Base-by-base conservation (phyloP, 768 basidiomycete species). In the Mycena leptocephala region DNA sequence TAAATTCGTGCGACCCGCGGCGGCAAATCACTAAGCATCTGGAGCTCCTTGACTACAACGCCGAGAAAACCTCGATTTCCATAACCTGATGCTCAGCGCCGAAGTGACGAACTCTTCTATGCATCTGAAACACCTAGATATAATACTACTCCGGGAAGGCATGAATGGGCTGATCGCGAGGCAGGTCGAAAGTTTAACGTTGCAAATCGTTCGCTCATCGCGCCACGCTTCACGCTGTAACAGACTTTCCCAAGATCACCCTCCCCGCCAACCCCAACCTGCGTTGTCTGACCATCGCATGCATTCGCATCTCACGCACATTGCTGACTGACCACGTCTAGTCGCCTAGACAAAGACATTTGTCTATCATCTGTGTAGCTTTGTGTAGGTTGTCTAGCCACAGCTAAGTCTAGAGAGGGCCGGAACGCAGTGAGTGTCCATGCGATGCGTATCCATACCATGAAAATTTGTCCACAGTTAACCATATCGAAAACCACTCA, bases 81-180 rank as follows among this genome's bases (percentile, higher is more conserved):
- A 64, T 64, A 41, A 43, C 41, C 30, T 64, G 43, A 43, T 64
- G 41, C 26, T 64, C 63, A 43, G 63, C 43, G 41, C 63, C 43
- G 63, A 64, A 46, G 22, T 46, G 63, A 64, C 41, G 63, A 41
- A 41, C 43, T 39, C 63, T 28, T 64, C 63, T 28, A 41, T 28
- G 63, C 63, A 64, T 64, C 63, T 64, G 41, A 43, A 64, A 46
- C 63, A 64, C 63, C 41, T 46, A 46, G 63, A 64, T 63, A 39
- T 63, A 63, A 26, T 41, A n/a, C 39, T 63, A 41, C 62, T 63
- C n/a, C n/a, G n/a, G 62, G 62, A 63, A 41, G 62, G 43, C 24
- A 39, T 63, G 43, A 39, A 63, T 39, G n/a, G n/a, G n/a, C 62
- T 63, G 37, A 22, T 63, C 62, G 43, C 62, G 37, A 43, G 43